Percentiles rank a stretch among this genome's conserved stretches.
phyloP scores from a whole-genome alignment of 1,284 basidiomycete species.

The Austroboletus novae-zelandiae region DNA sequence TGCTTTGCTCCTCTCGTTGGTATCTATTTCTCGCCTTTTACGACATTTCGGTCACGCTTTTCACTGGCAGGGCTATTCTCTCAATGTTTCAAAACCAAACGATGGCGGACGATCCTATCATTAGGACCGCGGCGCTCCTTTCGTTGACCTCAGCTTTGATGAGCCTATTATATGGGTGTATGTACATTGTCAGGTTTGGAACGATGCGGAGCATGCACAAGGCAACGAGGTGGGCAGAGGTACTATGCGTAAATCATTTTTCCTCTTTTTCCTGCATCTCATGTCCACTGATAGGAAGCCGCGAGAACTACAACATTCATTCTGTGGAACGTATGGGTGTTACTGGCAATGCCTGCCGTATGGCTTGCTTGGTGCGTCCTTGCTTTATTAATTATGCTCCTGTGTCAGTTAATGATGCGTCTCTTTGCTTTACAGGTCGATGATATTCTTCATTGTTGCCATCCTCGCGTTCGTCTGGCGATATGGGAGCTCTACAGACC shows the following conservation, averaged over 20 bases:
- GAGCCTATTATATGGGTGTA: slow-evolving; percentile 73
- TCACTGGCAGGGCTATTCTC: slow-evolving; percentile 56
- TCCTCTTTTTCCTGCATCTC: neutral
- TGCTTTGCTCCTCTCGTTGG: slow-evolving; percentile 66
- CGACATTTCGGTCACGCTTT: neutral
- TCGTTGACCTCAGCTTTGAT: slow-evolving; percentile 69
- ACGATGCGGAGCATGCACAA: slow-evolving; percentile 76
- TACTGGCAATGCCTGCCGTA: slow-evolving; percentile 69
- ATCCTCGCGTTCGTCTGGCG: slow-evolving; percentile 75
- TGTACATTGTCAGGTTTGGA: slow-evolving; percentile 75
- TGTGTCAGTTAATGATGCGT: too few species aligned
- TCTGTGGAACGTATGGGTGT: slow-evolving; percentile 79
- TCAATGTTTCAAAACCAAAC: slow-evolving; percentile 69
- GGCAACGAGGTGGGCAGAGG: slow-evolving; percentile 75
- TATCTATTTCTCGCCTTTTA: slow-evolving; percentile 9
- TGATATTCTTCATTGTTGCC: slow-evolving; percentile 65
- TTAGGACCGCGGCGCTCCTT: slow-evolving; percentile 62
- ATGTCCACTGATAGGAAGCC: slow-evolving; percentile 50
- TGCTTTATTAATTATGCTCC: too few species aligned
- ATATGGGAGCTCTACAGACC: slow-evolving; percentile 52
- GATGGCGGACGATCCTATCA: slow-evolving; percentile 61
- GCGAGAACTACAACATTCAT: slow-evolving; percentile 61
- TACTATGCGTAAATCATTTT: slow-evolving; percentile 26
- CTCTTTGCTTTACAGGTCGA: slow-evolving; percentile 44
- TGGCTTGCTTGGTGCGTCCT: slow-evolving; percentile 67